phyloP scores from a whole-genome alignment of 139 green algal genomes.

The Haematococcus lacustris region DNA sequence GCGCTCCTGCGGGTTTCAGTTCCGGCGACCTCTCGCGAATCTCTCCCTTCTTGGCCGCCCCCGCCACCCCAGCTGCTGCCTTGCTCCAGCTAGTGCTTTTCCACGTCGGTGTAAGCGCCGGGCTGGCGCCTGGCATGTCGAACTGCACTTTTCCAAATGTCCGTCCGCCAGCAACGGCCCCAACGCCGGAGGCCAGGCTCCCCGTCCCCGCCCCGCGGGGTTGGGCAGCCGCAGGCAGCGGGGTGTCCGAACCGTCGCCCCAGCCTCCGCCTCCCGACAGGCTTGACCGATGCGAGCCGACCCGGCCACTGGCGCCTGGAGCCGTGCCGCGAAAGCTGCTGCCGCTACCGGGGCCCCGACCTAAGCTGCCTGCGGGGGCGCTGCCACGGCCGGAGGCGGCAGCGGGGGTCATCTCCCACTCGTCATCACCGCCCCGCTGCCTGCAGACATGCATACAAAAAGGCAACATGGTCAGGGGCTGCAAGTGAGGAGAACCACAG shows the following conservation, averaged over 20 bases:
- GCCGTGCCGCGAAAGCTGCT: not conserved
- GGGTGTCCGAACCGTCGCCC: slow-evolving; percentile 16
- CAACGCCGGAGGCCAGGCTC: not conserved
- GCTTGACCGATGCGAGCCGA: not conserved
- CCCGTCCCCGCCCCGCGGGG: slow-evolving; percentile 22
- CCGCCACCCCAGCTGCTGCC: not conserved
- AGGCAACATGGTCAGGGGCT: not conserved
- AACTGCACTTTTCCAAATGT: slow-evolving; percentile 46
- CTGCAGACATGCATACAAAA: not conserved
- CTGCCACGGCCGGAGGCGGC: slow-evolving; percentile 7
- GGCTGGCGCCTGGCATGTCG: slow-evolving; percentile 50
- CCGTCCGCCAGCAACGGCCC: slow-evolving; percentile 3
- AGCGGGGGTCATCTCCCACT: slow-evolving; percentile 40
- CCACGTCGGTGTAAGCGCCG: slow-evolving; percentile 64
- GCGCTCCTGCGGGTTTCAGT: slow-evolving; percentile 16
- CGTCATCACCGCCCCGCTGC: slow-evolving; percentile 18
- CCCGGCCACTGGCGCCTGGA: not conserved
- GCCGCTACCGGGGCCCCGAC: not conserved
- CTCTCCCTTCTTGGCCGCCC: not conserved
- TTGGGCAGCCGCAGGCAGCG: slow-evolving; percentile 27
- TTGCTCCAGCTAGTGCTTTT: slow-evolving; percentile 52
- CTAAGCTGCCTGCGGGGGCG: no score
- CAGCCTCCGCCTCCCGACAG: not conserved
- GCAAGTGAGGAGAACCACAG: not conserved
- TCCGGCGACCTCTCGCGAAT: slow-evolving; percentile 50